Conservation (phyloP, 805 yeast genomes). For the Sugiyamaella qingdaonensis region DNA sequence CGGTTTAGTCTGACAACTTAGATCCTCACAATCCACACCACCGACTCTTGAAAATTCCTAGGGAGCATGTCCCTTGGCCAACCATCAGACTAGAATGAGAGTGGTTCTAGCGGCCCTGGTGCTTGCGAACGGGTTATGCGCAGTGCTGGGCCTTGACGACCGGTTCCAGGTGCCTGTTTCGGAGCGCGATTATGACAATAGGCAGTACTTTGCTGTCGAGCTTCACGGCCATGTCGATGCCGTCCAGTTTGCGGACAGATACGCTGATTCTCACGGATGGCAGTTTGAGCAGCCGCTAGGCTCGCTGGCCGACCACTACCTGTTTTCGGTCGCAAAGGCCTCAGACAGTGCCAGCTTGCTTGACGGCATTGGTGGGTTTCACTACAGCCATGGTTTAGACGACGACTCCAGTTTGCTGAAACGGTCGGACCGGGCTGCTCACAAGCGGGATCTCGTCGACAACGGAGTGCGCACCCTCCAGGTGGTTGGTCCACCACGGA, state of each 20-base stretch:
- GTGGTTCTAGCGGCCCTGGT: background rate
- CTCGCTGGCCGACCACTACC: slow-evolving; percentile 58
- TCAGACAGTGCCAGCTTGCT: slow-evolving; percentile 19
- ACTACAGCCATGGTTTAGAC: slow-evolving; percentile 13
- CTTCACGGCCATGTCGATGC: slow-evolving; percentile 34
- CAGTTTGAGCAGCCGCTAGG: slow-evolving; percentile 61
- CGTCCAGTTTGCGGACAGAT: slow-evolving; percentile 6
- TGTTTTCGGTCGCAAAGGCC: slow-evolving; percentile 52
- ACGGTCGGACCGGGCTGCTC: slow-evolving; percentile 29
- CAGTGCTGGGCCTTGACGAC: background rate
- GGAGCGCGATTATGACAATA: slow-evolving; percentile 41
- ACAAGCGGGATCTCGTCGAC: background rate
- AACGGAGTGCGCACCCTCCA: slow-evolving; percentile 38
- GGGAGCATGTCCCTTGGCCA: too few relatives aligned
- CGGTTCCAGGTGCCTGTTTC: slow-evolving; percentile 3
- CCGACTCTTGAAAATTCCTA: too few relatives aligned
- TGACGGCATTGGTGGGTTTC: slow-evolving; percentile 14
- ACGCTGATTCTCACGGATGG: slow-evolving; percentile 33
- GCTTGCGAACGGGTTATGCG: background rate
- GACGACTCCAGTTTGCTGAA: slow-evolving; percentile 7
- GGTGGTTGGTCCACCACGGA: slow-evolving; percentile 14
- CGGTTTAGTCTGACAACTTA: too few relatives aligned
- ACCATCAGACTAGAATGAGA: background rate
- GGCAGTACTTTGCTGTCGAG: slow-evolving; percentile 63
- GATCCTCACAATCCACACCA: too few relatives aligned